These are phyloP conservation scores for Candida easanensis DNA, from an alignment of 805 yeast species.

Conservation along the genomic window DNA sequence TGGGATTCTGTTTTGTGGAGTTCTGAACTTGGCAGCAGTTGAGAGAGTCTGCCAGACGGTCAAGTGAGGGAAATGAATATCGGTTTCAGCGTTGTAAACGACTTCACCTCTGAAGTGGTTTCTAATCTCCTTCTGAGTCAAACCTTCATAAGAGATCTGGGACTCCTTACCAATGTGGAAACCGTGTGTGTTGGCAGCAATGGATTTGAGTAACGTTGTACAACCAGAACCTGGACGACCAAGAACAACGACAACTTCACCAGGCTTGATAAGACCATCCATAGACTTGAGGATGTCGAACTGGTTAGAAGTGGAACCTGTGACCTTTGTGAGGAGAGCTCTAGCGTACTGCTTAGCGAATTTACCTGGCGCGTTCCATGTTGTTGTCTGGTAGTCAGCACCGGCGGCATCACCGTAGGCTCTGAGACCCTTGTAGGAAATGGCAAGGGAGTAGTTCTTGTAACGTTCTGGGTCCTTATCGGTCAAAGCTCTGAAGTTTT, in stretches of 20 bases:
- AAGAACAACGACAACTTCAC: conserved; percentile 67
- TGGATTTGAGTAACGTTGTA: conserved; percentile 55
- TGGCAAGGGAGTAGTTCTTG: conserved; percentile 53
- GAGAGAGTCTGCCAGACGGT: conserved; percentile 59
- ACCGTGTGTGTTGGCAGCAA: conserved; percentile 56
- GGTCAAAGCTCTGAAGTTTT: conserved; percentile 49
- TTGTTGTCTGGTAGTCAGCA: conserved; percentile 66
- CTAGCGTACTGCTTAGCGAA: conserved; percentile 16
- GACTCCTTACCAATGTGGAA: conserved; percentile 45
- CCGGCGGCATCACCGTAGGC: conserved; percentile 60
- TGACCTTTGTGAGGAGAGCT: conserved; percentile 14
- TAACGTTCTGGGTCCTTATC: conserved; percentile 59
- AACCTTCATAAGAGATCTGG: conserved; percentile 47
- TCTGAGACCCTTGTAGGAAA: conserved; percentile 55
- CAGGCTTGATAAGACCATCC: conserved; percentile 59
- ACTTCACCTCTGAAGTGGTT: conserved; percentile 57
- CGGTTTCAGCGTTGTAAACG: conserved; percentile 63
- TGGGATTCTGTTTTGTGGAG: conserved; percentile 54
- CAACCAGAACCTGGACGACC: conserved; percentile 83
- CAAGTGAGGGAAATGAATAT: conserved; percentile 59
- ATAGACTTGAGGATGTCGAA: conserved; percentile 48
- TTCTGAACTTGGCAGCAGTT: conserved; percentile 52
- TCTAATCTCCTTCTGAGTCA: conserved; percentile 43
- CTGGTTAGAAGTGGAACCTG: no score
- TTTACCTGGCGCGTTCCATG: conserved; percentile 40